These are phyloP conservation scores for Helotiales sp. DNA, from an alignment of 2,329 filamentous ascomycete genomes.

Conservation along the genomic window DNA sequence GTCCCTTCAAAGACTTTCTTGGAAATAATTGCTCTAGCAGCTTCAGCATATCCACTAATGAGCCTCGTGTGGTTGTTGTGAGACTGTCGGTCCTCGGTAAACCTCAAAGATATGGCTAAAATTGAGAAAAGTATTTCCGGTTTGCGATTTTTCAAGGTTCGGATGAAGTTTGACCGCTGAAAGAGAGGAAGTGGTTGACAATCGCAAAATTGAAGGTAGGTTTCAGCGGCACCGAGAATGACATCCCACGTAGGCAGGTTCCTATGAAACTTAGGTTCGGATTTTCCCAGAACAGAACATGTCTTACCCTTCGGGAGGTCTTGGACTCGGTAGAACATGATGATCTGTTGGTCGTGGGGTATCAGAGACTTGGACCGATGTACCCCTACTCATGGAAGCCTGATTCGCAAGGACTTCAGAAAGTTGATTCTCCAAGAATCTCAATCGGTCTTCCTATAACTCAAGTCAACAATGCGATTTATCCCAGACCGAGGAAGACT, in stretches of 20 bases:
- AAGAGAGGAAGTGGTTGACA: conserved; percentile 57
- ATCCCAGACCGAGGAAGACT: conserved; percentile 6
- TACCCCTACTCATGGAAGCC: conserved; percentile 20
- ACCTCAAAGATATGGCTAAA: conserved; percentile 51
- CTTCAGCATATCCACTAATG: conserved; percentile 46
- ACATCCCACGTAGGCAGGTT: conserved; percentile 47
- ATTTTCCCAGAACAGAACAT: background rate
- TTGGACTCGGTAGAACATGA: conserved; percentile 4
- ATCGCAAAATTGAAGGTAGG: conserved; percentile 55
- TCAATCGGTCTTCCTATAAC: conserved; percentile 39
- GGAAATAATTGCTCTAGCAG: conserved; percentile 42
- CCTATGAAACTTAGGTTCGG: conserved; percentile 18
- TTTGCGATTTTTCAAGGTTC: conserved; percentile 47
- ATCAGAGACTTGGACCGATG: conserved; percentile 19
- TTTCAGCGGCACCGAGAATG: conserved; percentile 46
- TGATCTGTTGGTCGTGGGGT: conserved; percentile 17
- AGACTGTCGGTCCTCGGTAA: conserved; percentile 42
- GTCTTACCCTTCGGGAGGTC: conserved; percentile 25
- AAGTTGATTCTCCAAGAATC: conserved; percentile 37
- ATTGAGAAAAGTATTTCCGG: conserved; percentile 44
- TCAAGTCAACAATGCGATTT: background rate
- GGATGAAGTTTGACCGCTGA: conserved; percentile 47
- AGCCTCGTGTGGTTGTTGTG: conserved; percentile 34
- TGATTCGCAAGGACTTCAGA: conserved; percentile 39
- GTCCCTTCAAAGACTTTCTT: conserved; percentile 44